These are phyloP conservation scores for Gastrodia elata DNA, from an alignment of 106 monocot species.

Conservation along the genomic window DNA sequence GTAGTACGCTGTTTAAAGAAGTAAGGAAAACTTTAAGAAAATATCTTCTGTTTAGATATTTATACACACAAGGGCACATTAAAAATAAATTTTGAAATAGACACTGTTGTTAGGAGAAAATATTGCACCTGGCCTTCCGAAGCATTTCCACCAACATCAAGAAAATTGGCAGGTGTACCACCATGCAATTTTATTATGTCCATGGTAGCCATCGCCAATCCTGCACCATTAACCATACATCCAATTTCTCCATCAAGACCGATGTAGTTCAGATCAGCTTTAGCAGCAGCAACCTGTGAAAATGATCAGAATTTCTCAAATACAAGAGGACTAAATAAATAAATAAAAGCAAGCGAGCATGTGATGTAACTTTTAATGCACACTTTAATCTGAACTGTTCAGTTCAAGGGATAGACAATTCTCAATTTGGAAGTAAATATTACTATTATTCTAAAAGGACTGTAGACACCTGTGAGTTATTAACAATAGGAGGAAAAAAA, in stretches of 20 bases:
- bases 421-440: too few species aligned
- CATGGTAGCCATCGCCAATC: constrained; percentile 98
- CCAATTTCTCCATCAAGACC: constrained; percentile 95
- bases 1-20: background rate
- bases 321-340: background rate
- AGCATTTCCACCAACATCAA: constrained; percentile 93
- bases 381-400: too few species aligned
- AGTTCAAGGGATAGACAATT: too few species aligned
- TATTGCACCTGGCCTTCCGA: constrained; percentile 78
- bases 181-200: constrained; percentile 97
- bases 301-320: background rate
- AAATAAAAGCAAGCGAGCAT: too few species aligned
- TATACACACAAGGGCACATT: background rate
- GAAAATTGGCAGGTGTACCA: constrained; percentile 94
- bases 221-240: constrained; percentile 99
- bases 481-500: too few species aligned
- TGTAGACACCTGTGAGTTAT: too few species aligned
- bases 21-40: background rate
- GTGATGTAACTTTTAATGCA: too few species aligned
- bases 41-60: background rate
- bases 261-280: constrained; percentile 71
- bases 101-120: background rate
- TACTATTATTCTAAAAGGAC: too few species aligned
- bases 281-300: constrained; percentile 67
- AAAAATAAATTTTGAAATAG: background rate